Percentiles rank a stretch among this genome's conserved stretches.
phyloP scores from a whole-genome alignment of 768 basidiomycete species.

The Melanogaster broomeanus region DNA sequence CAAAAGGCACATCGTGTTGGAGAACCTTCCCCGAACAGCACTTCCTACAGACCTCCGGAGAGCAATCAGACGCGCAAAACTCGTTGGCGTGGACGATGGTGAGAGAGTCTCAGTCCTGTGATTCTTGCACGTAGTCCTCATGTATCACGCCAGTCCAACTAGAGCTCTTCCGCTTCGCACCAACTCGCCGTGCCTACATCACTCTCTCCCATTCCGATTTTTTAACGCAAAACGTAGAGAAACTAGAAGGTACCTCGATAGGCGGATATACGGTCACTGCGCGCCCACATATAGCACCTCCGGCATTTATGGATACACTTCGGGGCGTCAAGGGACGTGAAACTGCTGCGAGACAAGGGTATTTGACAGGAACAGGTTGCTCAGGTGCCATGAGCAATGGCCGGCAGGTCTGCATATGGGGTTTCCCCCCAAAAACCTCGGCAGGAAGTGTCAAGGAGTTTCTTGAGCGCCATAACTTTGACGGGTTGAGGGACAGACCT shows the following conservation, averaged over 20 bases:
- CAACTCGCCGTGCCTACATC: conserved; percentile 60
- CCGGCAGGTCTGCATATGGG: conserved; percentile 59
- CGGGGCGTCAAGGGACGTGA: conserved; percentile 44
- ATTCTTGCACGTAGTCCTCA: conserved; percentile 4
- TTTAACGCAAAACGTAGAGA: conserved; percentile 40
- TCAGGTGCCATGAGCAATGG: conserved; percentile 54
- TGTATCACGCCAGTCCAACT: conserved; percentile 47
- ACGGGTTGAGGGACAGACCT: conserved; percentile 39
- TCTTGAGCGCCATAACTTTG: conserved; percentile 48
- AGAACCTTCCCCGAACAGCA: conserved; percentile 51
- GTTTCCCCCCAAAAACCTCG: conserved; percentile 54
- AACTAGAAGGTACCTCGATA: conserved; percentile 46
- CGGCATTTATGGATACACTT: conserved; percentile 26
- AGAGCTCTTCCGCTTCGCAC: conserved; percentile 60
- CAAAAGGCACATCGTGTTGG: conserved; percentile 47
- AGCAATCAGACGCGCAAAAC: conserved; percentile 39
- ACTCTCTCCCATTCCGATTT: conserved; percentile 51
- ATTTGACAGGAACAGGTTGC: conserved; percentile 43
- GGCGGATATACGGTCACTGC: conserved; percentile 46
- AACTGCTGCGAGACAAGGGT: conserved; percentile 38
- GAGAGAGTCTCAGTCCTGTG: neutral
- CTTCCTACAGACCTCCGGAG: conserved; percentile 58
- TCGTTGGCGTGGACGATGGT: conserved; percentile 48
- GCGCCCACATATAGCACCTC: conserved; percentile 25
- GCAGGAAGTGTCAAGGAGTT: conserved; percentile 37